Percentiles rank a stretch among this genome's conserved stretches.
phyloP scores from a whole-genome alignment of 768 basidiomycete species.

The Mycena venus region DNA sequence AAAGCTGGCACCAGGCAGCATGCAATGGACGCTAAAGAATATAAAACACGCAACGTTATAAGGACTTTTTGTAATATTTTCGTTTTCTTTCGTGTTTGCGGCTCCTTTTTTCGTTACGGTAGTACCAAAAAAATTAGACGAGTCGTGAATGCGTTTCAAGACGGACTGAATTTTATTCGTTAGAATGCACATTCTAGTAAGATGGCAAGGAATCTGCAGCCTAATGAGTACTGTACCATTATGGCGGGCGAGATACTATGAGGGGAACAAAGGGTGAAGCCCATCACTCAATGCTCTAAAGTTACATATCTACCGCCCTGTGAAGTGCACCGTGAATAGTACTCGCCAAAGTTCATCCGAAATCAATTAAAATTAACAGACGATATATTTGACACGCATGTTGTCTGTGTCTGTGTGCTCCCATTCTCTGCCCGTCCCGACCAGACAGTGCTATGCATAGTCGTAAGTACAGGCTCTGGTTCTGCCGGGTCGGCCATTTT shows the following conservation, averaged over 20 bases:
- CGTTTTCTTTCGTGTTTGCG: not conserved
- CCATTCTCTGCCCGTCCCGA: not conserved
- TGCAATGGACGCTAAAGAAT: not conserved
- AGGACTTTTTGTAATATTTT: not conserved
- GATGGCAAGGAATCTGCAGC: too few species aligned
- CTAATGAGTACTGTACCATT: too few species aligned
- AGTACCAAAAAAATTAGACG: not conserved
- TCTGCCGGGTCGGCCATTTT: not conserved
- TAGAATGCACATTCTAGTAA: not conserved
- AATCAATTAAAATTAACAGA: constrained; percentile 3
- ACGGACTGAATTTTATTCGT: not conserved
- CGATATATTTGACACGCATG: not conserved
- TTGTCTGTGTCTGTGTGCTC: not conserved
- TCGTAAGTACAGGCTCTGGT: not conserved
- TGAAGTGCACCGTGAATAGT: too few species aligned
- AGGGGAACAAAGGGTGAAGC: too few species aligned
- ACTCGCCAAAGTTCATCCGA: too few species aligned
- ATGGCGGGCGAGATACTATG: too few species aligned
- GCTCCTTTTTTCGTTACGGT: not conserved
- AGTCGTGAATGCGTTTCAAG: not conserved
- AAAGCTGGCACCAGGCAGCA: not conserved
- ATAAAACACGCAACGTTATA: not conserved
- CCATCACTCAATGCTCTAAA: too few species aligned
- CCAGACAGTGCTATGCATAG: not conserved
- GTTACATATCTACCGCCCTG: too few species aligned